Percentiles rank a stretch among this genome's conserved stretches.
phyloP scores from a whole-genome alignment of 768 basidiomycete genomes.

The Dioszegia aurantiaca region DNA sequence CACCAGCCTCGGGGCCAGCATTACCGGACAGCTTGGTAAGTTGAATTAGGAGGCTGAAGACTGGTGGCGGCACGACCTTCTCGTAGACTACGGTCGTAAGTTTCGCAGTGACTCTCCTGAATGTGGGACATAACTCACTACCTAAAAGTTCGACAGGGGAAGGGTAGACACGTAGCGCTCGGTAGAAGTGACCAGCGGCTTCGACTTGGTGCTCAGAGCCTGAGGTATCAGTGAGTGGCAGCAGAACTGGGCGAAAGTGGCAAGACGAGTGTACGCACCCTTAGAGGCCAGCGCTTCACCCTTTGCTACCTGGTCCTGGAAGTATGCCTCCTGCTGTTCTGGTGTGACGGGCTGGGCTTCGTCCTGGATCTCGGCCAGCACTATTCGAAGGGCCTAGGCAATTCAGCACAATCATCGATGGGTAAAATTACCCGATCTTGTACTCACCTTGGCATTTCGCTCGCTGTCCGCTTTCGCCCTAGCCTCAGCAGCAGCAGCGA shows the following conservation, averaged over 20 bases:
- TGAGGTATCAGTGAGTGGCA: constrained; percentile 46
- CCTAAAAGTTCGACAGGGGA: constrained; percentile 88
- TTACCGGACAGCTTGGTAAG: constrained; percentile 63
- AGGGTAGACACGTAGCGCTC: constrained; percentile 90
- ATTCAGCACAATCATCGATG: not conserved
- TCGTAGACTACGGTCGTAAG: constrained; percentile 62
- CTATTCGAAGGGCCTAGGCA: constrained; percentile 29
- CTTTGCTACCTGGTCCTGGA: constrained; percentile 81
- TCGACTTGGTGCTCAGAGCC: constrained; percentile 74
- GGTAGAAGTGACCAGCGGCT: constrained; percentile 86
- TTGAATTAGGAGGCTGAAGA: constrained; percentile 56
- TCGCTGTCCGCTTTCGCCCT: constrained; percentile 46
- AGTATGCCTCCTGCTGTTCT: constrained; percentile 80
- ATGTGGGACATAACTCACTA: constrained; percentile 54
- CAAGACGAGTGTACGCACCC: constrained; percentile 64
- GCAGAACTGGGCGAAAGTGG: not conserved
- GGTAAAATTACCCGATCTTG: not conserved
- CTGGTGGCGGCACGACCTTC: constrained; percentile 73
- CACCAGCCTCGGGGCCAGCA: not conserved
- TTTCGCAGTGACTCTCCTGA: not conserved
- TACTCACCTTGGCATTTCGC: constrained; percentile 54
- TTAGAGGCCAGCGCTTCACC: constrained; percentile 77
- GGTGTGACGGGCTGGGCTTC: constrained; percentile 69
- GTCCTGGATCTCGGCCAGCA: constrained; percentile 56
- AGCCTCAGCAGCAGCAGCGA: constrained; percentile 64